Conservation (phyloP, 2,329 filamentous ascomycete genomes). For the Hypoxylon sp. region DNA sequence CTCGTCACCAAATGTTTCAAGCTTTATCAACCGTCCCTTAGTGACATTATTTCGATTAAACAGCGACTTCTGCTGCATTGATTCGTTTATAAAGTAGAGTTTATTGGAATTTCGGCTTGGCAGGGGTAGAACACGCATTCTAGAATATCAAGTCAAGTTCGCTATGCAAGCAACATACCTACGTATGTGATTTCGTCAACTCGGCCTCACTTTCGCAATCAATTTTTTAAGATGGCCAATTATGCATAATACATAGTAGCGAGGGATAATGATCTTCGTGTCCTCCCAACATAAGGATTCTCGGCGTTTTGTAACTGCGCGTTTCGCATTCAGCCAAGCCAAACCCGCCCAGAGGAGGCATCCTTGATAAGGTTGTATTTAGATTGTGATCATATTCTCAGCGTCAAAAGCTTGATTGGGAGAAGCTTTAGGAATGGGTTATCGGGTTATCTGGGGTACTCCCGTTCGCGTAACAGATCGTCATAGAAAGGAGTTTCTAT, state of each 20-base stretch:
- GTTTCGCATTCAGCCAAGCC: not conserved
- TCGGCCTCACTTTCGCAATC: not conserved
- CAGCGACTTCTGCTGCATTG: not conserved
- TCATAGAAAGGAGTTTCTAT: not conserved
- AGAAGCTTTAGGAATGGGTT: not conserved
- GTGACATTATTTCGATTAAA: not conserved
- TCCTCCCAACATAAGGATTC: not conserved
- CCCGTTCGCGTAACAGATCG: not conserved
- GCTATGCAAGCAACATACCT: not conserved
- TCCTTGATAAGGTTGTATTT: not conserved
- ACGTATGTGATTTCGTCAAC: not conserved
- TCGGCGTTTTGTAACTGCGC: not conserved
- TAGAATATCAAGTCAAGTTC: not conserved
- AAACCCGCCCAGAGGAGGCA: not conserved
- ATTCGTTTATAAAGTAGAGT: not conserved
- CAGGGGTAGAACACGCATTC: not conserved
- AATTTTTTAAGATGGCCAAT: not conserved
- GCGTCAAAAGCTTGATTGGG: not conserved
- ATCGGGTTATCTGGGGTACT: not conserved
- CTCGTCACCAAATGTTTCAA: constrained; percentile 36
- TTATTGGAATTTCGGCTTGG: not conserved
- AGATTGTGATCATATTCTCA: not conserved
- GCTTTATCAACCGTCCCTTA: constrained; percentile 7
- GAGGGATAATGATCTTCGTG: not conserved
- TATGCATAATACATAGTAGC: not conserved